Conservation (phyloP, 2,329 filamentous ascomycete genomes). For the Fusarium pseudoanthophilum region DNA sequence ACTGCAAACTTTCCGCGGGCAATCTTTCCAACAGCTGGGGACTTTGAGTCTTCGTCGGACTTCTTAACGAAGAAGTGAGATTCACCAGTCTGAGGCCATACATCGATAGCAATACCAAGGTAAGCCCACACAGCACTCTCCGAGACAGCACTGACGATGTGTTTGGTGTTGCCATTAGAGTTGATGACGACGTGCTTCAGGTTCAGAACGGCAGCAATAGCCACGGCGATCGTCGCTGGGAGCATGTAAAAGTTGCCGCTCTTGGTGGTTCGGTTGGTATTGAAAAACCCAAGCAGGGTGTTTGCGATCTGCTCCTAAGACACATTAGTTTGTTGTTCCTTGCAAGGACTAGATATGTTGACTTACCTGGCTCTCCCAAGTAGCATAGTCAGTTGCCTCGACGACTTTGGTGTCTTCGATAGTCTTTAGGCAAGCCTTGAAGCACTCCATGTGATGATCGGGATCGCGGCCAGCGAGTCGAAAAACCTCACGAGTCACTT, state of each 20-base stretch:
- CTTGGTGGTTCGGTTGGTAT: background rate
- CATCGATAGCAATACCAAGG: background rate
- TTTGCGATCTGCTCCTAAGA: background rate
- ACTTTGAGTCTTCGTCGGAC: background rate
- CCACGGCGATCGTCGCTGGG: background rate
- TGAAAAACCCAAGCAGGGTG: background rate
- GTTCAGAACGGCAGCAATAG: slow-evolving; percentile 2
- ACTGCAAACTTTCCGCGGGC: background rate
- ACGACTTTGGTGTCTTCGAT: background rate
- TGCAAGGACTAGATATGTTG: background rate
- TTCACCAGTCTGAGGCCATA: background rate
- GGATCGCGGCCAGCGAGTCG: background rate
- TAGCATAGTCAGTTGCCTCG: background rate
- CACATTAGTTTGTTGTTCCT: background rate
- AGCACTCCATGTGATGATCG: background rate
- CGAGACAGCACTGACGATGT: background rate
- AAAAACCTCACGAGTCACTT: slow-evolving; percentile 12
- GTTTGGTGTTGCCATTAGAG: background rate
- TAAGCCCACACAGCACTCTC: background rate
- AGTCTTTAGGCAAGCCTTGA: background rate
- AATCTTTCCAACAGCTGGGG: background rate
- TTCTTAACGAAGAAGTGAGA: slow-evolving; percentile 2
- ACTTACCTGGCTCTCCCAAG: background rate
- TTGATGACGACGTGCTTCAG: background rate
- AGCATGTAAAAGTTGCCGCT: background rate